phyloP scores from a whole-genome alignment of 177 flowering plant genomes.

The Telopea speciosissima region DNA sequence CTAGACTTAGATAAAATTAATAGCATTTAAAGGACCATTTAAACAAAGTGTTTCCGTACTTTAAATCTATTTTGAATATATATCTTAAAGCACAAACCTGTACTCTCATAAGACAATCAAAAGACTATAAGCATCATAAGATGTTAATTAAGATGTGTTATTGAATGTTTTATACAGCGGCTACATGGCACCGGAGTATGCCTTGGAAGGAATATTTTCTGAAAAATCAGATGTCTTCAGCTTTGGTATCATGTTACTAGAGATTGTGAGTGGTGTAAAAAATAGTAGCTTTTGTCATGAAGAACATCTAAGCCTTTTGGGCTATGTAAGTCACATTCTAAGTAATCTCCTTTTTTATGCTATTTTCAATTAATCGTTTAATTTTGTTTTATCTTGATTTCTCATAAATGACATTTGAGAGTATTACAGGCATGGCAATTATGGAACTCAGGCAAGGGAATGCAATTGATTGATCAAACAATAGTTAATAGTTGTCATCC shows the following conservation, averaged over 20 bases:
- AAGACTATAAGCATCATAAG: no score
- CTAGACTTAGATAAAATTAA: no score
- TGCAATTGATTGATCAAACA: not conserved
- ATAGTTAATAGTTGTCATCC: not conserved
- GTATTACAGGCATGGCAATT: not conserved
- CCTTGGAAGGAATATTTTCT: not conserved
- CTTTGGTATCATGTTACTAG: not conserved
- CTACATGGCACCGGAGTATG: not conserved
- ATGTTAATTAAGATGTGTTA: no score
- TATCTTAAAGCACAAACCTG: no score
- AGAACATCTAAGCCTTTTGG: not conserved
- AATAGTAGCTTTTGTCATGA: not conserved
- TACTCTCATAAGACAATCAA: no score
- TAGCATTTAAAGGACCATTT: no score
- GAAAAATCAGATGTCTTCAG: not conserved
- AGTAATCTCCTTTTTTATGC: not conserved
- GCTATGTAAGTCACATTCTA: not conserved
- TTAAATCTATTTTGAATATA: no score
- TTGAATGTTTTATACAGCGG: no score
- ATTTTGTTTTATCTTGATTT: no score
- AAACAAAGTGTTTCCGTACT: no score
- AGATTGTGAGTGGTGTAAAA: not conserved
- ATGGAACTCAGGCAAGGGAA: not conserved
- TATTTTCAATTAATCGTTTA: no score
- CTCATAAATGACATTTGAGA: no score